Percentiles rank a stretch among this genome's conserved stretches.
Evolutionary conservation across 257 asterid species (phyloP).

Genomic region (Solanum tarapatanum): DNA sequence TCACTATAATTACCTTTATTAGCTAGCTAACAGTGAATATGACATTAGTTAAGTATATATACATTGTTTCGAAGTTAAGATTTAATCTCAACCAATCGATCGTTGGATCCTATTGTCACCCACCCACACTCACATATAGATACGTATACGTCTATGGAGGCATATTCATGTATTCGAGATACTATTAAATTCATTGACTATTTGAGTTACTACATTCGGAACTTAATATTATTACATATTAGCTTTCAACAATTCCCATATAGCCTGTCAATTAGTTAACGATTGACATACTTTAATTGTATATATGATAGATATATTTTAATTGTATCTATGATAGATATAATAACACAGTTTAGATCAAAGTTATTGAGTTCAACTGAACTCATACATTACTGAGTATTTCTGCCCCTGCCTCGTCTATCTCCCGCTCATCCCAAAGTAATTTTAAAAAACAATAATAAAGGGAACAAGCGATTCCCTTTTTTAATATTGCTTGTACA

Average conservation of each 20-base stretch:
- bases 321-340: too few relatives aligned
- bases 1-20: background rate
- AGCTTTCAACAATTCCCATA: too few relatives aligned
- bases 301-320: too few relatives aligned
- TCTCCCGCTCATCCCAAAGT: background rate
- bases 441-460: too few relatives aligned
- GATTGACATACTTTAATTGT: too few relatives aligned
- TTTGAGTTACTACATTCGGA: background rate
- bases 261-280: too few relatives aligned
- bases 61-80: slow-evolving; percentile 45
- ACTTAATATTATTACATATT: too few relatives aligned
- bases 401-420: rapidly evolving
- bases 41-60: background rate
- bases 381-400: background rate
- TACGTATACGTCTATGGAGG: background rate
- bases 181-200: background rate
- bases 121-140: background rate
- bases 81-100: slow-evolving; percentile 16
- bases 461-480: background rate
- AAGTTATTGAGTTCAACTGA: background rate
- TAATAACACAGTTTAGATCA: background rate
- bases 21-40: background rate
- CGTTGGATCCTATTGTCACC: background rate
- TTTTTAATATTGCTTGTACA: background rate
- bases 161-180: background rate